Percentiles rank a stretch among this genome's conserved stretches.
Evolutionary conservation across 106 monocot genomes (phyloP).

Genomic region (Narthecium ossifragum): DNA sequence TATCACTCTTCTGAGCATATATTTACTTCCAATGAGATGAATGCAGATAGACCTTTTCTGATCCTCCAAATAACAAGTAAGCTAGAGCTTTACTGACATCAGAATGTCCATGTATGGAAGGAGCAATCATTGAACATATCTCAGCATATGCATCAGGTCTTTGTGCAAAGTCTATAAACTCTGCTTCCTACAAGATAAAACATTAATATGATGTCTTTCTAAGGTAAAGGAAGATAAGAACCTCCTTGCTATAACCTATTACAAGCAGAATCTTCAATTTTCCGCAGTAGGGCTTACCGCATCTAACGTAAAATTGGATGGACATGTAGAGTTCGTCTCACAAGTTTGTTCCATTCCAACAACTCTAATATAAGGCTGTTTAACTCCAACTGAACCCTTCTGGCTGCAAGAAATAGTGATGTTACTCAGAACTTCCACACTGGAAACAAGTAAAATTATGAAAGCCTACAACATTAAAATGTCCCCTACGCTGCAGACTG

Average conservation of each 20-base stretch:
- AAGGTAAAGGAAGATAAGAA: no score
- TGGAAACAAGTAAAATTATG: no score
- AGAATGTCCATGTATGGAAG: slow-evolving; percentile 92
- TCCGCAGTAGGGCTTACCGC: slow-evolving; percentile 45
- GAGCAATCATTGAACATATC: slow-evolving; percentile 83
- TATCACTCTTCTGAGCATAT: no score
- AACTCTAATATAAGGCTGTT: slow-evolving; percentile 95
- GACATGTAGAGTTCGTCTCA: slow-evolving; percentile 62
- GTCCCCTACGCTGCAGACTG: slow-evolving; percentile 58
- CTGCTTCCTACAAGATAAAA: slow-evolving; percentile 41
- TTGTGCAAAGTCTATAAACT: slow-evolving; percentile 94
- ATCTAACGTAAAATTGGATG: slow-evolving; percentile 79
- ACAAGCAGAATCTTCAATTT: no score
- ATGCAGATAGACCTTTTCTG: slow-evolving; percentile 64
- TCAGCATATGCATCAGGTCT: slow-evolving; percentile 82
- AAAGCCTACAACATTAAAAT: no score
- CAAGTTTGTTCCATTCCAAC: slow-evolving; percentile 91
- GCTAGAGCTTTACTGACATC: slow-evolving; percentile 96
- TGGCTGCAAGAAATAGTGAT: slow-evolving; percentile 59
- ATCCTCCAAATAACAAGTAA: slow-evolving; percentile 90
- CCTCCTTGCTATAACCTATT: no score
- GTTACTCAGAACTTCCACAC: no score
- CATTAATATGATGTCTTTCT: not conserved
- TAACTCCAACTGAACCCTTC: slow-evolving; percentile 91
- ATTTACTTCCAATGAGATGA: not conserved